phyloP scores from a whole-genome alignment of 2,329 filamentous ascomycete genomes.

The Monilinia fructicola region DNA sequence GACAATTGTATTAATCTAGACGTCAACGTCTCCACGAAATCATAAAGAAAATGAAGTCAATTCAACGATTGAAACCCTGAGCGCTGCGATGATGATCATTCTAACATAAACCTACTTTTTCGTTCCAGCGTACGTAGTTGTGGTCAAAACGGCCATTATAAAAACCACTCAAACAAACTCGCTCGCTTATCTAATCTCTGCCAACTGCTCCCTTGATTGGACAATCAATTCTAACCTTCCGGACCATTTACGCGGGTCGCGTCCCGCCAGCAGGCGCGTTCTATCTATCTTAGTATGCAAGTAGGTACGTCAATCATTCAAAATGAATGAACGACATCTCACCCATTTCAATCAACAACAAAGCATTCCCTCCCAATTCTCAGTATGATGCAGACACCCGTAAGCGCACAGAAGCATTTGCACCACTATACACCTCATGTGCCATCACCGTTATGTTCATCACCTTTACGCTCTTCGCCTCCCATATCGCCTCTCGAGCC shows the following conservation, averaged over 20 bases:
- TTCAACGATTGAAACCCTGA: too few relatives aligned
- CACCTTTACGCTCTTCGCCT: constrained; percentile 20
- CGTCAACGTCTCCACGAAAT: too few relatives aligned
- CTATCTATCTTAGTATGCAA: constrained; percentile 1
- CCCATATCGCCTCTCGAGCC: constrained; percentile 21
- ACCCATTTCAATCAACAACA: not conserved
- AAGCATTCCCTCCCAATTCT: constrained; percentile 7
- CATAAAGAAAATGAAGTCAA: not conserved
- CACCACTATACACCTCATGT: constrained; percentile 22
- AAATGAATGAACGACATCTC: not conserved
- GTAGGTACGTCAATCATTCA: not conserved
- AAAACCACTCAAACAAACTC: not conserved
- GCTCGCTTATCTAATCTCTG: not conserved
- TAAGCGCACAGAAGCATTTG: constrained; percentile 17
- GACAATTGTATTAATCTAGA: not conserved
- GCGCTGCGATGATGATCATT: not conserved
- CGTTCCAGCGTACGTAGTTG: not conserved
- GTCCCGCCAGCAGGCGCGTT: not conserved
- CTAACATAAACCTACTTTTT: not conserved
- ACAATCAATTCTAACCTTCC: not conserved
- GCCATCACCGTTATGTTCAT: constrained; percentile 24
- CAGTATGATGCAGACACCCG: constrained; percentile 20
- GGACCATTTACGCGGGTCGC: constrained; percentile 4
- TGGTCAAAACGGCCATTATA: not conserved
- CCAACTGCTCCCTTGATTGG: not conserved